Conservation (phyloP, 164 flowering plant genomes). For the Hamamelis virginiana region DNA sequence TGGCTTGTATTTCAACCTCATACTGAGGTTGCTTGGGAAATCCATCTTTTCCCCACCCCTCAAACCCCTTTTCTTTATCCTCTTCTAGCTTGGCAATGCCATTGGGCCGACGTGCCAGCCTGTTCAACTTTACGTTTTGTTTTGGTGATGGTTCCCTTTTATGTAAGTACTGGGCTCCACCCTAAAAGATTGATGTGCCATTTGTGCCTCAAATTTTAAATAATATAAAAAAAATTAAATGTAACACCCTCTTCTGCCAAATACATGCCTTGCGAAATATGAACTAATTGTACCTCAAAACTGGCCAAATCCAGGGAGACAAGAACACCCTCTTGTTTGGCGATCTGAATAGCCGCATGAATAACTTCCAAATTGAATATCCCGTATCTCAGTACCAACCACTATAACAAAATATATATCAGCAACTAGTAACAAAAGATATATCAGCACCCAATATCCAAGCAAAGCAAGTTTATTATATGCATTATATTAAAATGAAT, state of each 20-base stretch:
- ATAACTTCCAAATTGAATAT: constrained; percentile 63
- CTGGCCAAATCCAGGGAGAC: constrained; percentile 89
- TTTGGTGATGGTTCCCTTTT: too few relatives aligned
- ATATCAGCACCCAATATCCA: constrained; percentile 1
- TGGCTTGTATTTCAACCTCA: too few relatives aligned
- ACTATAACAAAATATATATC: constrained; percentile 42
- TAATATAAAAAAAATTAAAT: neutral
- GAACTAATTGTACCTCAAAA: constrained; percentile 74
- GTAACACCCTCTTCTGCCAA: neutral
- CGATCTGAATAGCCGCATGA: constrained; percentile 63
- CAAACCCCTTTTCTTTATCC: too few relatives aligned
- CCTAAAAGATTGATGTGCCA: neutral
- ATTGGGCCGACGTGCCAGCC: too few relatives aligned
- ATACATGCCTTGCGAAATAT: neutral
- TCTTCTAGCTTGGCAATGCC: too few relatives aligned
- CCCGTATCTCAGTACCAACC: constrained; percentile 82
- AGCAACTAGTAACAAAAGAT: constrained; percentile 5
- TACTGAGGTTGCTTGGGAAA: too few relatives aligned
- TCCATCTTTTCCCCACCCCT: too few relatives aligned
- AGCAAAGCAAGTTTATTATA: neutral
- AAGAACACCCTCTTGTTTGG: constrained; percentile 76
- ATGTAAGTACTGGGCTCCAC: too few relatives aligned
- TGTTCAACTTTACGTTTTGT: too few relatives aligned
- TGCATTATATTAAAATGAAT: neutral
- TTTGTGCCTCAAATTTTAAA: neutral